Evolutionary conservation across 2,329 filamentous ascomycete species (phyloP), one percentile per base, ranked within the genome.

Genomic region (Colletotrichum tanaceti): DNA sequence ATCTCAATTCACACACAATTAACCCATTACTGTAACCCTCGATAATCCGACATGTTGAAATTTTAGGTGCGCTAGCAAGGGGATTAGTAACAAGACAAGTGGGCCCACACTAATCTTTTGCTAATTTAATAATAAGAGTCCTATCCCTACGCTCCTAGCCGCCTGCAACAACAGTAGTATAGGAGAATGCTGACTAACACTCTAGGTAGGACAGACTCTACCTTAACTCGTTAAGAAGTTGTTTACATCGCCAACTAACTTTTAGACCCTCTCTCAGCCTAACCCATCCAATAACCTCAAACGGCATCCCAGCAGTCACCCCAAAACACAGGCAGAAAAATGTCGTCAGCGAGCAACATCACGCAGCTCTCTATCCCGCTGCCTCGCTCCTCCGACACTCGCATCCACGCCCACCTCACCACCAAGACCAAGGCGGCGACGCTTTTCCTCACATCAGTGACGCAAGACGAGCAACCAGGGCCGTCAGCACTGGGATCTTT

Each of bases 401-500:
- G 84, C 71, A 85, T 91, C 70, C 87, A 89, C 76, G 75, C 90
- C 43, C 87, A 87, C 50, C 77, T 91, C 57, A 88, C 86, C 18
- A 82, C 86, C 63, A 86, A 86, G 68, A 79, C 84, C 46, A 89
- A 87, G 73, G 86, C 84, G 38, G 79, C 90, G 63, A 77, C 89
- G 62, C 77, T 91, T n/a, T 88, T 89, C 74, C 79, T 91, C 53
- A 88, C 88, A 1, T 90, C 89, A 0, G 83, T 85, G 4, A 77
- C 84, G 32, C 81, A 82, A 63, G 87, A 87, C 60, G 85, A 88
- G 49, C 77, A 79, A n/a, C 81, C 81, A 14, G 76, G 79, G 10
- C 77, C 84, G 9, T 82, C 86, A 47, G 82, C 86, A 58, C 86
- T 98, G 79, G 95, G 96, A 3, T 97, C 93, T 58, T 95, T 98